Conservation (phyloP, 495 filamentous ascomycete species). For the Tirmania nivea region DNA sequence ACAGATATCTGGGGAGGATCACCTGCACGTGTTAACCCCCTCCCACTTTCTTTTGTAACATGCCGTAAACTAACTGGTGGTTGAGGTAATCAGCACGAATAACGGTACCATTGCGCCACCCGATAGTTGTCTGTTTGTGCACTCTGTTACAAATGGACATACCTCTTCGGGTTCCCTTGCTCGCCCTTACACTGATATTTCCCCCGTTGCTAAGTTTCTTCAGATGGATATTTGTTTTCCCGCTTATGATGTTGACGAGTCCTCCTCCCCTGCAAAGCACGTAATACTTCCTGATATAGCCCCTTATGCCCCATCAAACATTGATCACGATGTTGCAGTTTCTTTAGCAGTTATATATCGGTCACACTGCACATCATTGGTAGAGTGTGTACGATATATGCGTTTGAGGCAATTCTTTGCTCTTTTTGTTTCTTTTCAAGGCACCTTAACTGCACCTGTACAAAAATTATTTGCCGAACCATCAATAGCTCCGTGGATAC, state of each 20-base stretch:
- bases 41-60: slow-evolving; percentile 15
- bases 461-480: slow-evolving; percentile 77
- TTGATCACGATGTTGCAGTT: slow-evolving; percentile 61
- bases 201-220: slow-evolving; percentile 9
- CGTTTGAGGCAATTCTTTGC: slow-evolving; percentile 88
- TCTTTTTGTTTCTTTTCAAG: slow-evolving; percentile 87
- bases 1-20: slow-evolving; percentile 22
- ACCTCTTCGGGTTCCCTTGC: neutral
- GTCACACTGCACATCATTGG: slow-evolving; percentile 80
- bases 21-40: slow-evolving; percentile 23
- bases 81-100: slow-evolving; percentile 13
- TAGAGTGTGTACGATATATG: slow-evolving; percentile 86
- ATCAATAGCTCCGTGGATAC: slow-evolving; percentile 72
- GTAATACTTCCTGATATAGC: slow-evolving; percentile 60
- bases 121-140: neutral
- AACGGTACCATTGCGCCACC: slow-evolving; percentile 7
- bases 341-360: slow-evolving; percentile 70
- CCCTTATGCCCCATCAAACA: slow-evolving; percentile 47
- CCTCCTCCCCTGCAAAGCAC: slow-evolving; percentile 29
- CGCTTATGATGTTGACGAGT: slow-evolving; percentile 14
- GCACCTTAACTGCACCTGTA: slow-evolving; percentile 88
- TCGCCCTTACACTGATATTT: neutral
- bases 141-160: neutral
- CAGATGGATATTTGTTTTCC: slow-evolving; percentile 18
- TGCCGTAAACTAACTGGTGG: slow-evolving; percentile 15